These are phyloP conservation scores for Calycina herbarum DNA, from an alignment of 2,329 filamentous ascomycete genomes.

Conservation along the genomic window DNA sequence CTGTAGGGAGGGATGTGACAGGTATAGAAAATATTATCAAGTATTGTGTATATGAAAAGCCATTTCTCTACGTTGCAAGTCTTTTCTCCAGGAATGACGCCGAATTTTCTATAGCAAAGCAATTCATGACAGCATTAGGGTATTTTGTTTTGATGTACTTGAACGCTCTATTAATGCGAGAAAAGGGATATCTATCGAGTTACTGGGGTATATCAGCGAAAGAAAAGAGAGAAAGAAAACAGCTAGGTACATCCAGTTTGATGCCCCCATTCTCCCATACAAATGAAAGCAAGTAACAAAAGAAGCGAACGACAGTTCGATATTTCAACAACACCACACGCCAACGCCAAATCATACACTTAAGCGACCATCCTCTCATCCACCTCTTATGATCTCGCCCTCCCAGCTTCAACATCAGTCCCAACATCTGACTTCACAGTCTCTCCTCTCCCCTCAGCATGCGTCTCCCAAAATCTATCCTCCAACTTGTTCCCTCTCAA, in stretches of 20 bases:
- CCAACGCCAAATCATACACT: not conserved
- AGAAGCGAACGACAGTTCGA: too few species aligned
- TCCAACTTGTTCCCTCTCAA: constrained; percentile 23
- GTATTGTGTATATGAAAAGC: not conserved
- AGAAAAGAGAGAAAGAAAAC: not conserved
- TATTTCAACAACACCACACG: not conserved
- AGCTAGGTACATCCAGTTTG: not conserved
- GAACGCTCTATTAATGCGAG: too few species aligned
- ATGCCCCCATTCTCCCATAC: not conserved
- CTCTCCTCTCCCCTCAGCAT: constrained; percentile 16
- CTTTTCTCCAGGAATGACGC: too few species aligned
- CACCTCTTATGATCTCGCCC: not conserved
- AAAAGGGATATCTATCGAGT: not conserved
- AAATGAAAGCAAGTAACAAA: not conserved
- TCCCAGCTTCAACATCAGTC: not conserved
- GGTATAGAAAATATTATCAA: not conserved
- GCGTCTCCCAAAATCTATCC: constrained; percentile 33
- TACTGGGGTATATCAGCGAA: not conserved
- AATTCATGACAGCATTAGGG: too few species aligned
- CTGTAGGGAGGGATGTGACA: not conserved
- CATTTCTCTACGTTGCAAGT: not conserved
- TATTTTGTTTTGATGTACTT: too few species aligned
- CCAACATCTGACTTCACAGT: not conserved
- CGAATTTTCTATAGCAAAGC: too few species aligned
- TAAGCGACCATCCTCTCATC: not conserved